Evolutionary conservation across 306 rosid species (phyloP).

Genomic region (Mucuna pruriens): DNA sequence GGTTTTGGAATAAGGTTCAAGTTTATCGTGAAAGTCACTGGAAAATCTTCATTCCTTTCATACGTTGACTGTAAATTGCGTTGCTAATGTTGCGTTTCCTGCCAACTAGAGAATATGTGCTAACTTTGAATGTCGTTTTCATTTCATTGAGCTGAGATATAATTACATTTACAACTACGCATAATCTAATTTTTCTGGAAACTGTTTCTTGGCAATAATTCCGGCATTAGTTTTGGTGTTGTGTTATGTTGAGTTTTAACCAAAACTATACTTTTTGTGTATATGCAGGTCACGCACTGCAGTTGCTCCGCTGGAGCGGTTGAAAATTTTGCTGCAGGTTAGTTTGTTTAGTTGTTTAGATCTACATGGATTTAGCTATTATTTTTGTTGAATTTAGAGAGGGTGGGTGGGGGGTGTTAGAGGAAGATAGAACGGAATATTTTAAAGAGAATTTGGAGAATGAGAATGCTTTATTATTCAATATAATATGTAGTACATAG

Average conservation of each 20-base stretch:
- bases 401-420: neutral
- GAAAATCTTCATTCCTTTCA: neutral
- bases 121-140: constrained; percentile 3
- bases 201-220: neutral
- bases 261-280: neutral
- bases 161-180: neutral
- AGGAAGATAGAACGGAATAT: neutral
- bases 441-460: neutral
- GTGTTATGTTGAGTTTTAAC: constrained; percentile 7
- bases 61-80: neutral
- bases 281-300: constrained; percentile 92
- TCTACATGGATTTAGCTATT: neutral
- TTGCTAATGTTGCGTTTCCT: neutral
- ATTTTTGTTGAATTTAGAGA: neutral
- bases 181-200: neutral
- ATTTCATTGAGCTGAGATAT: neutral
- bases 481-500: neutral
- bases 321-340: constrained; percentile 98
- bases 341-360: constrained; percentile 28
- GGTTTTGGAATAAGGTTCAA: neutral
- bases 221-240: neutral
- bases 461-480: neutral
- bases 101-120: neutral
- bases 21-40: neutral
- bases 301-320: constrained; percentile 95